Conservation (phyloP, 2,329 filamentous ascomycete species). For the Chrysoporthe puriensis region DNA sequence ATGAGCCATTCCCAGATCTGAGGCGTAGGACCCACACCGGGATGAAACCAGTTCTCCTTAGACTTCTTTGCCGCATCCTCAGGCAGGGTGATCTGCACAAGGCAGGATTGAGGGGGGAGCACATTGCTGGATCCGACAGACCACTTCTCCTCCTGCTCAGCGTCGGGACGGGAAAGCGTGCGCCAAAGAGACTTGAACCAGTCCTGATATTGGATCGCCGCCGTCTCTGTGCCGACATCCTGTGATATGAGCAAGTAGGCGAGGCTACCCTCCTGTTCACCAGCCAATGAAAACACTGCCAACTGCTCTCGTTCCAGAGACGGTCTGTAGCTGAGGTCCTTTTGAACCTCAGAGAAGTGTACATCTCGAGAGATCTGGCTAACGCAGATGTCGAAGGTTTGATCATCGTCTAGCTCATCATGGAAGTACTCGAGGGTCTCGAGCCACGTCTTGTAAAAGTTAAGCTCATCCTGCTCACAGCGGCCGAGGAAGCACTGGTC, state of each 20-base stretch:
- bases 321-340: background rate
- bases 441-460: constrained; percentile 17
- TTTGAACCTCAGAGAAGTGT: constrained; percentile 9
- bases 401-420: background rate
- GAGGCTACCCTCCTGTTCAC: background rate
- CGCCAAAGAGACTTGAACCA: constrained; percentile 21
- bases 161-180: constrained; percentile 1
- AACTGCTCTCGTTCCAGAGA: background rate
- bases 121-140: background rate
- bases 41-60: constrained; percentile 5
- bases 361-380: constrained; percentile 4
- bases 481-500: constrained; percentile 16
- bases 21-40: constrained; percentile 12
- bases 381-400: constrained; percentile 13
- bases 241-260: constrained; percentile 19
- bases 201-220: constrained; percentile 3
- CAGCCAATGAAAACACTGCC: background rate
- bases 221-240: background rate
- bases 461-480: constrained; percentile 11
- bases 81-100: background rate
- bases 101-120: background rate
- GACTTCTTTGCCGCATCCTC: background rate
- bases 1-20: constrained; percentile 17
- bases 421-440: constrained; percentile 16
- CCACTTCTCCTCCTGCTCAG: background rate